Evolutionary conservation across 192 early-diverging fungal species (phyloP).

Genomic region (Coemansia sp.): DNA sequence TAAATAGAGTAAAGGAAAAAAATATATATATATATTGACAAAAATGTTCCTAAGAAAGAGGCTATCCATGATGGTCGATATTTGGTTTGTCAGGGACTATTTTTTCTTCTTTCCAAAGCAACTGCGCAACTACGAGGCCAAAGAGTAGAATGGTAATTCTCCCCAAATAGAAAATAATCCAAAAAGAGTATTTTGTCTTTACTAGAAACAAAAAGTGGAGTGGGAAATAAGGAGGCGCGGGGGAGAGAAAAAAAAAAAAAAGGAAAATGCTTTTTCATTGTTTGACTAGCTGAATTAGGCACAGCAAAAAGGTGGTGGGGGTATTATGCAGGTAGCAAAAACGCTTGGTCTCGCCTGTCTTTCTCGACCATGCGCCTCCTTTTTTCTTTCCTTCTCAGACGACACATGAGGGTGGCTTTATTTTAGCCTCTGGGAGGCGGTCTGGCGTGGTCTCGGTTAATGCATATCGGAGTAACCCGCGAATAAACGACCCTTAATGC

Average conservation of each 20-base stretch:
- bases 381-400: background rate
- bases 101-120: background rate
- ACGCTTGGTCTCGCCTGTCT: background rate
- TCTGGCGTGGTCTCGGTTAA: background rate
- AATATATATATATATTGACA: background rate
- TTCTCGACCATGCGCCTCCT: background rate
- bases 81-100: background rate
- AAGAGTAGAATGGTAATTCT: background rate
- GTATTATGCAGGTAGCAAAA: slow-evolving; percentile 2
- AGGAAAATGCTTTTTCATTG: background rate
- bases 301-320: background rate
- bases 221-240: background rate
- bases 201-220: background rate
- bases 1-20: background rate
- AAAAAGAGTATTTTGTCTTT: background rate
- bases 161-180: background rate
- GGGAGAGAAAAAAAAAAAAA: background rate
- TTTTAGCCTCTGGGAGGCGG: slow-evolving; percentile 1
- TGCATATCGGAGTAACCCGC: background rate
- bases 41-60: background rate
- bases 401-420: background rate
- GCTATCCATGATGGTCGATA: background rate
- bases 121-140: background rate
- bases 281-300: background rate
- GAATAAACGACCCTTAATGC: background rate